Percentiles rank a stretch among this genome's conserved stretches.
Conservation (phyloP, 2,329 filamentous ascomycete species). For the Colletotrichum limetticola region DNA sequence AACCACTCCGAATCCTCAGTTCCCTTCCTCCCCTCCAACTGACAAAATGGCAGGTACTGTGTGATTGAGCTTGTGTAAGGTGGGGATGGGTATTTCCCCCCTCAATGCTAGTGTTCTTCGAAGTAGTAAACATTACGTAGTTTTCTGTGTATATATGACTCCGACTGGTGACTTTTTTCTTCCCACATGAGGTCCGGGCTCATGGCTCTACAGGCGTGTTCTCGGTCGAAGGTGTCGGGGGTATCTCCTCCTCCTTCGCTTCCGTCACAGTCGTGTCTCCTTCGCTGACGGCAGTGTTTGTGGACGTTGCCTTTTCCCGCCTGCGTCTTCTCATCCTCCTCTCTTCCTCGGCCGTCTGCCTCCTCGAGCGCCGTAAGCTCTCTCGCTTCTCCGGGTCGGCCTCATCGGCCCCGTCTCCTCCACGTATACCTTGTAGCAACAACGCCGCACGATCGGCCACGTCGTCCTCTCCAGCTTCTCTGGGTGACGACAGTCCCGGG, state of each 20-base stretch:
- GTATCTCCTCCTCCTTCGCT: conserved; percentile 34
- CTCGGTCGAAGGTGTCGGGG: conserved; percentile 34
- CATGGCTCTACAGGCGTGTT: conserved; percentile 35
- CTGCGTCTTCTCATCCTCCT: conserved; percentile 74
- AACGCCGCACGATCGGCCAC: conserved; percentile 87
- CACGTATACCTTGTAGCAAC: conserved; percentile 84
- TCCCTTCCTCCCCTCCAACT: not conserved
- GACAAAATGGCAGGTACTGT: not conserved
- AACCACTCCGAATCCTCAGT: not conserved
- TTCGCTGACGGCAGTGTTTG: conserved; percentile 40
- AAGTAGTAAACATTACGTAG: conserved; percentile 37
- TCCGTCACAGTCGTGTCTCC: conserved; percentile 31
- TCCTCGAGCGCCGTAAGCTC: conserved; percentile 67
- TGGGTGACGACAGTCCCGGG: conserved; percentile 58
- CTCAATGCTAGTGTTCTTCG: conserved; percentile 14
- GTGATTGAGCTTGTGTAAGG: not conserved
- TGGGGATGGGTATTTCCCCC: conserved; percentile 21
- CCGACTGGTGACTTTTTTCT: conserved; percentile 6
- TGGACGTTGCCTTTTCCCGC: conserved; percentile 66
- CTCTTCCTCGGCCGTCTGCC: conserved; percentile 85
- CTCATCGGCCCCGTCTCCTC: conserved; percentile 68
- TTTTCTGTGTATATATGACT: conserved; percentile 30
- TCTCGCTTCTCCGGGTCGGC: conserved; percentile 64
- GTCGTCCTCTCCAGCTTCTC: conserved; percentile 70
- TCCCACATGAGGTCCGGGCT: conserved; percentile 27